Conservation (phyloP, 78 protist genomes). For the Isochrysis galbana region DNA sequence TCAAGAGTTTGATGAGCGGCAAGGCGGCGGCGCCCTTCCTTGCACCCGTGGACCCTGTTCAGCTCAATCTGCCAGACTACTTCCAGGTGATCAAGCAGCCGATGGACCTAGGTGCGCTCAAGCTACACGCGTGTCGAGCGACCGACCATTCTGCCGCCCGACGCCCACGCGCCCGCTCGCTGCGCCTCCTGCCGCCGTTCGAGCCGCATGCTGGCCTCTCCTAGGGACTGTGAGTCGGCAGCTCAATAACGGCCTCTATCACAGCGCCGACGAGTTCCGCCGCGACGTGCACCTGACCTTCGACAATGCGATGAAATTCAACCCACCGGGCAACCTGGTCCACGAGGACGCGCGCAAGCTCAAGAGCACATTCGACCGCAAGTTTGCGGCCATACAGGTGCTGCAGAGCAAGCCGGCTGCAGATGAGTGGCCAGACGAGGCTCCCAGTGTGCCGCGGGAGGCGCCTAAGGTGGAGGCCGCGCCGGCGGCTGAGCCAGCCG, state of each 20-base stretch:
- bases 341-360: not conserved
- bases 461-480: not conserved
- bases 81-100: conserved; percentile 77
- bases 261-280: not conserved
- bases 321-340: not conserved
- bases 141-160: not conserved
- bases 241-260: not conserved
- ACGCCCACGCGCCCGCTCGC: not conserved
- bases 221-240: not conserved
- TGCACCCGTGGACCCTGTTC: conserved; percentile 83
- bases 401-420: not conserved
- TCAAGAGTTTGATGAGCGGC: not conserved
- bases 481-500: not conserved
- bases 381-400: not conserved
- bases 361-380: not conserved
- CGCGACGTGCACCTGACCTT: not conserved
- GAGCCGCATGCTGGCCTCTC: not conserved
- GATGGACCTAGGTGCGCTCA: conserved; percentile 86
- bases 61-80: conserved; percentile 76
- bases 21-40: conserved; percentile 58
- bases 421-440: not conserved
- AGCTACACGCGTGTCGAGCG: conserved; percentile 39
- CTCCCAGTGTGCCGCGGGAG: not conserved
- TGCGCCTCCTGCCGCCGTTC: not conserved
- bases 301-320: not conserved